Evolutionary conservation across 345 rosid species (phyloP).

Genomic region (Schrenkiella parvula): DNA sequence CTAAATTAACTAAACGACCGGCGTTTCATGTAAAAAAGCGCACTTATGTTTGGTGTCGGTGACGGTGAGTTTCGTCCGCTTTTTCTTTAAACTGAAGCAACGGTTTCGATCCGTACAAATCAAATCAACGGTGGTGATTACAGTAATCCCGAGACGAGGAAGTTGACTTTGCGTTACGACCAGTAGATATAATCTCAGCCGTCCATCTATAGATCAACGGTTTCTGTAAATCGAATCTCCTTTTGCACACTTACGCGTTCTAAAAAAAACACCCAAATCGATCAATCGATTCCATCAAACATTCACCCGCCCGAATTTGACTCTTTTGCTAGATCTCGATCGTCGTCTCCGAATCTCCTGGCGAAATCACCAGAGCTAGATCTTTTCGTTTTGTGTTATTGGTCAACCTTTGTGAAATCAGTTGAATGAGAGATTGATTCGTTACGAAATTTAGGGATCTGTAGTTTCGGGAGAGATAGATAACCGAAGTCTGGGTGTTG

Average conservation of each 20-base stretch:
- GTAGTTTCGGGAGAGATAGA: neutral
- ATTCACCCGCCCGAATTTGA: slow-evolving; percentile 20
- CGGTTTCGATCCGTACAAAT: slow-evolving; percentile 18
- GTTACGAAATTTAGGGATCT: slow-evolving; percentile 18
- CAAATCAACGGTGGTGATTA: slow-evolving; percentile 33
- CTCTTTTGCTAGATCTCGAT: slow-evolving; percentile 28
- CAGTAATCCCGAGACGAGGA: slow-evolving; percentile 3
- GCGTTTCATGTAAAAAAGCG: neutral
- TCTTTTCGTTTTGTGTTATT: neutral
- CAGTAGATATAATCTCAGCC: neutral
- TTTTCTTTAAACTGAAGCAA: slow-evolving; percentile 22
- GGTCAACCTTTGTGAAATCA: neutral
- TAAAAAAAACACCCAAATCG: neutral
- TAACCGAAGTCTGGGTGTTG: neutral
- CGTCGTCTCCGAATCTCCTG: slow-evolving; percentile 19
- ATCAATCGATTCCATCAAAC: slow-evolving; percentile 7
- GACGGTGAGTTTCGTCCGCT: slow-evolving; percentile 26
- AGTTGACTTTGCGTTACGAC: slow-evolving; percentile 20
- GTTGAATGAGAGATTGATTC: slow-evolving; percentile 3
- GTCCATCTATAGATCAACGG: slow-evolving; percentile 15
- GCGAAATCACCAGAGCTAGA: neutral
- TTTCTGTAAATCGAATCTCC: neutral
- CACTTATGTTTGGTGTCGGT: slow-evolving; percentile 1
- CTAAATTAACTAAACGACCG: neutral
- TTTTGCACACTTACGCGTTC: neutral